These are phyloP conservation scores for Saccharomycodes ludwigii DNA, from an alignment of 805 yeast species.

Conservation along the genomic window DNA sequence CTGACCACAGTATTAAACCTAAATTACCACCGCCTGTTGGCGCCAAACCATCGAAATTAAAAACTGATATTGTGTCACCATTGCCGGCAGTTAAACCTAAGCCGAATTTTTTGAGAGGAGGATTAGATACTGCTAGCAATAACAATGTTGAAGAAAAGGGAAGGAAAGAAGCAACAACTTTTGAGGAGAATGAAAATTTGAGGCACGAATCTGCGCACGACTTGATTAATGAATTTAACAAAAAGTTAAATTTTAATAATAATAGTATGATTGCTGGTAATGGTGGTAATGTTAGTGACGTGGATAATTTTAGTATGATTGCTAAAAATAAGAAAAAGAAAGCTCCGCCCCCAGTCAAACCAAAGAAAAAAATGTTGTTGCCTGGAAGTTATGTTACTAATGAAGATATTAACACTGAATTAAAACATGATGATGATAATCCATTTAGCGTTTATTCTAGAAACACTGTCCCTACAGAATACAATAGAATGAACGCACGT, in stretches of 20 bases:
- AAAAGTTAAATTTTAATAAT: too few species aligned
- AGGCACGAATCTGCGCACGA: too few species aligned
- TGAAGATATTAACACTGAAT: constrained; percentile 2
- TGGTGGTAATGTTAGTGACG: too few species aligned
- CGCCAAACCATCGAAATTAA: background rate
- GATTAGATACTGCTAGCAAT: background rate
- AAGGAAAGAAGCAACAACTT: too few species aligned
- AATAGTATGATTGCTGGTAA: too few species aligned
- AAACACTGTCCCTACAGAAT: constrained; percentile 26
- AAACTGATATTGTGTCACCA: background rate
- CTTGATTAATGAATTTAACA: too few species aligned
- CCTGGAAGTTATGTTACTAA: constrained; percentile 6
- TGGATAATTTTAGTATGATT: background rate
- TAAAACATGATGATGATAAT: constrained; percentile 16
- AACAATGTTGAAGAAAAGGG: too few species aligned
- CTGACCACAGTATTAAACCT: too few species aligned
- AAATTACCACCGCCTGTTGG: background rate
- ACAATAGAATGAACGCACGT: background rate
- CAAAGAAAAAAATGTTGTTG: constrained; percentile 1
- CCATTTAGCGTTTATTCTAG: constrained; percentile 27
- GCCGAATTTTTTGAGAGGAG: background rate
- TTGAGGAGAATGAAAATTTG: too few species aligned
- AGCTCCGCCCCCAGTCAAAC: constrained; percentile 2
- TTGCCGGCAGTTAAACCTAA: constrained; percentile 1
- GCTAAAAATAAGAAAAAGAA: constrained; percentile 1